Evolutionary conservation across 176 grass and related monocot genomes (phyloP).

Genomic region (Otatea glauca): DNA sequence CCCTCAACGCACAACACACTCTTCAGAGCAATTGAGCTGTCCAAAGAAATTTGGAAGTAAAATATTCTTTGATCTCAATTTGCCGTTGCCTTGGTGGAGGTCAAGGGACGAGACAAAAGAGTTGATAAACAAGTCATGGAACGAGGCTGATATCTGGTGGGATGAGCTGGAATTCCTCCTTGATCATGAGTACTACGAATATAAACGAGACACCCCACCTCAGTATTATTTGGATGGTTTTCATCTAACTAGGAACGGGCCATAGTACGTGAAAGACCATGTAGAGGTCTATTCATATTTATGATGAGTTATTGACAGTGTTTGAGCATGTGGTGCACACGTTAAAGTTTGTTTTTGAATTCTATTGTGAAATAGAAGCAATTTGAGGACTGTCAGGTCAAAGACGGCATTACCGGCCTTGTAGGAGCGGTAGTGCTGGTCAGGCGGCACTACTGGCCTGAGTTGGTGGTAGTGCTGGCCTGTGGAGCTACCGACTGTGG

Average conservation of each 20-base stretch:
- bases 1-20: constrained; percentile 66
- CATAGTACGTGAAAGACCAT: constrained; percentile 20
- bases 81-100: constrained; percentile 80
- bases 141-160: constrained; percentile 69
- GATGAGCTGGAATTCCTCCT: constrained; percentile 93
- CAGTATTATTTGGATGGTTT: constrained; percentile 80
- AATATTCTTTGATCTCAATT: constrained; percentile 88
- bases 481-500: no score
- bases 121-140: constrained; percentile 70
- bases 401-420: no score
- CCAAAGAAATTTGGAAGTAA: constrained; percentile 70
- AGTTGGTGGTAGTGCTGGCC: no score
- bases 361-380: no score
- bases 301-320: no score
- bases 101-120: constrained; percentile 78
- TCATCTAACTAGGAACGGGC: constrained; percentile 63
- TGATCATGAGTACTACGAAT: constrained; percentile 76
- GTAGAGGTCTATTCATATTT: no score
- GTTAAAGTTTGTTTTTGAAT: no score
- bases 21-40: constrained; percentile 77
- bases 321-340: no score
- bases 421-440: no score
- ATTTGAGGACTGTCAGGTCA: no score
- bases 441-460: no score
- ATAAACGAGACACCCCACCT: constrained; percentile 72